A percentile compares a stretch with the other conserved stretches of the same genome.
Evolutionary conservation across 257 asterid genomes (phyloP).

Genomic region (Apocynum venetum): DNA sequence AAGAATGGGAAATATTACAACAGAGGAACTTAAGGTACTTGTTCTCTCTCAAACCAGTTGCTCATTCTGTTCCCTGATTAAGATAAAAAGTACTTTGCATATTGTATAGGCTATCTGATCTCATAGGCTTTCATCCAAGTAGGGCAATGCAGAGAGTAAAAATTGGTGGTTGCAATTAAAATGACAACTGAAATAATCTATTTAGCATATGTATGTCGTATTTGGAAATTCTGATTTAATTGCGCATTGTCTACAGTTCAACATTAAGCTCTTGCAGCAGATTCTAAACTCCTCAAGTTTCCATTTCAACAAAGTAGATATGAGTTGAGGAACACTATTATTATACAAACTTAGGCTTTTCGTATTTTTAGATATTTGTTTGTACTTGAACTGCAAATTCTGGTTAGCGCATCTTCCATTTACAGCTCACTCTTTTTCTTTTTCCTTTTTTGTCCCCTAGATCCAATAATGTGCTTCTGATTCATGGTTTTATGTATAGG

Average conservation of each 20-base stretch:
- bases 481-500: constrained; percentile 33
- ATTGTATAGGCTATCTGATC: neutral
- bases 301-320: neutral
- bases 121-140: neutral
- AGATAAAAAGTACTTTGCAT: neutral
- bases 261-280: neutral
- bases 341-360: neutral
- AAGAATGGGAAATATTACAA: neutral
- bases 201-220: neutral
- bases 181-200: neutral
- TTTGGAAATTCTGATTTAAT: neutral
- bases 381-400: neutral
- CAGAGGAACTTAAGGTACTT: neutral
- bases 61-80: neutral
- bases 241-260: neutral
- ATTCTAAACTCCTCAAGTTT: neutral
- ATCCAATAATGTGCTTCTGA: neutral
- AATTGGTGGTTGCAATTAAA: neutral
- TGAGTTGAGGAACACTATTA: neutral
- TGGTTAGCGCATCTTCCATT: neutral
- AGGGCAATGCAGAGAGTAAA: neutral
- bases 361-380: neutral
- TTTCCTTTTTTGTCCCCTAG: neutral
- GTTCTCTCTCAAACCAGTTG: neutral
- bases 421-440: neutral